Conservation (phyloP, 73 alveolate genomes). For the Tetrahymena borealis region DNA sequence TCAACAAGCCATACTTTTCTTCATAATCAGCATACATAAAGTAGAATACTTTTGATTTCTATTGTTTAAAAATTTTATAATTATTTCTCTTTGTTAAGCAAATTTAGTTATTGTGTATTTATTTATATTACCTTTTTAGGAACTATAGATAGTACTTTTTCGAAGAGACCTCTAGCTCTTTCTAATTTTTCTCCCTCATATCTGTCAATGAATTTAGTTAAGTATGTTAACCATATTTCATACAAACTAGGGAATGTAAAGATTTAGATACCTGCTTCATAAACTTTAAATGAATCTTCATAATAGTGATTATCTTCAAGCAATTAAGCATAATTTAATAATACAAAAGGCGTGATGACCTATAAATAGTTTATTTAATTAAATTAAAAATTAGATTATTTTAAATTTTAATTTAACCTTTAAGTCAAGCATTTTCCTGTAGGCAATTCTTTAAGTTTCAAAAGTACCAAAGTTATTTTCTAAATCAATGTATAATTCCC, state of each 20-base stretch:
- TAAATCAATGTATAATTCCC: conserved; percentile 78
- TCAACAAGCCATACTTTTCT: conserved; percentile 88
- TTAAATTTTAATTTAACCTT: conserved; percentile 48
- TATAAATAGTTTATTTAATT: background rate
- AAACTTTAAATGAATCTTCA: conserved; percentile 73
- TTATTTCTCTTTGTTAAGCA: background rate
- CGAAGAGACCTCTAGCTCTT: conserved; percentile 89
- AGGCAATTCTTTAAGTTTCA: conserved; percentile 59
- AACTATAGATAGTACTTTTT: conserved; percentile 42
- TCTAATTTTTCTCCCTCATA: conserved; percentile 87
- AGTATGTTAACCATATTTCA: conserved; percentile 68
- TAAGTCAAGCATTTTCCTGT: conserved; percentile 69
- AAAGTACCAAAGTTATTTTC: conserved; percentile 68
- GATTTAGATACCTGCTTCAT: conserved; percentile 62
- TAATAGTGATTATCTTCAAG: conserved; percentile 52
- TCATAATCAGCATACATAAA: conserved; percentile 90
- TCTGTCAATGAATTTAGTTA: conserved; percentile 55
- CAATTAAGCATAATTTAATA: conserved; percentile 61
- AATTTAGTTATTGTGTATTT: background rate
- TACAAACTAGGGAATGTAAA: conserved; percentile 76
- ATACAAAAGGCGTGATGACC: conserved; percentile 56
- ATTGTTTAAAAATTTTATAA: background rate
- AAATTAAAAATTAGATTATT: background rate
- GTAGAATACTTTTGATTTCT: conserved; percentile 66
- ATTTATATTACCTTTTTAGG: conserved; percentile 62